Evolutionary conservation across 1,284 basidiomycete genomes (phyloP), one percentile per base, ranked within the genome.

Genomic region (Boletus semigastroideus): DNA sequence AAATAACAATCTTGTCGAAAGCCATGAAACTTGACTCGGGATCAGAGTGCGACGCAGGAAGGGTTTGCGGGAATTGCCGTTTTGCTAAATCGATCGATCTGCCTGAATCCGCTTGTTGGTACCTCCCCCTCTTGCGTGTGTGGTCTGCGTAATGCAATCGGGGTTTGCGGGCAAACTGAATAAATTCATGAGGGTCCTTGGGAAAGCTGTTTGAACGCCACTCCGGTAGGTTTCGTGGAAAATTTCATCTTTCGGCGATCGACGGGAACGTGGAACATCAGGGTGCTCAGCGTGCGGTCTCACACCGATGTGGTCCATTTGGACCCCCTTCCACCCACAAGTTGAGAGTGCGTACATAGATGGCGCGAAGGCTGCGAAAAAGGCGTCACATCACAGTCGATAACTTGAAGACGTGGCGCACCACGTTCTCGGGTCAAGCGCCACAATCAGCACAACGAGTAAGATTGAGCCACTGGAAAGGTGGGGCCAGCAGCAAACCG

Each of bases 11-110:
- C 22, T 22, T 42, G 53, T 45, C 49, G 53, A 58, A 51, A n/a
- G n/a, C n/a, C 51, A 36, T 44, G 50, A 49, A 8, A 34, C 33
- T n/a, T 30, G 51, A 19, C 16, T 49, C 28, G 39, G 27, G 48
- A 42, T 48, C 45, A 22, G 22, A 47, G 45, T 53, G 53, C 31
- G 27, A 41, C 12, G n/a, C 38, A 42, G 49, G 59, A 33, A 59
- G 45, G 14, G 7, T 22, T 41, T 33, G 53, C 49, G 63, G 61
- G 50, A 53, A 43, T 45, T 44, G 39, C 50, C 55, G 49, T 40
- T 37, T n/a, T 40, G 46, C 51, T 39, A 50, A 63, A 60, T 50
- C 16, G 41, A 52, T 56, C 34, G 47, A 59, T 47, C 33, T 48
- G 33, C 42, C 38, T 9, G 42, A 38, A 37, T 46, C 48, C 36